A percentile compares a stretch with the other conserved stretches of the same genome.
phyloP scores from a whole-genome alignment of 352 stramenopile genomes.

The Plasmopara halstedii region DNA sequence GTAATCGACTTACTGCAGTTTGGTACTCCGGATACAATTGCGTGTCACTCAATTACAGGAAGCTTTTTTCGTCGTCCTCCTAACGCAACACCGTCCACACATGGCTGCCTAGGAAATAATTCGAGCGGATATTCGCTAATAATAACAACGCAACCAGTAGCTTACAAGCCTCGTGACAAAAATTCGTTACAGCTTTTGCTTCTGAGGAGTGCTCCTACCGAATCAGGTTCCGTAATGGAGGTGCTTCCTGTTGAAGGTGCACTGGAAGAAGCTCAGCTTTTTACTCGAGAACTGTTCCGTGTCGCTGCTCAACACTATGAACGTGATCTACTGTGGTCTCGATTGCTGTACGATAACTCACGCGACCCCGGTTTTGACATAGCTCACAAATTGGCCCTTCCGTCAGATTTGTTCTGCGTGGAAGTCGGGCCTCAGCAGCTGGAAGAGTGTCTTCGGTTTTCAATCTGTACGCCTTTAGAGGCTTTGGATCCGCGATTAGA shows the following conservation, averaged over 20 bases:
- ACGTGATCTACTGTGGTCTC: conserved; percentile 80
- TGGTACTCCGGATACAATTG: conserved; percentile 75
- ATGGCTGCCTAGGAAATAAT: conserved; percentile 13
- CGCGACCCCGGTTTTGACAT: conserved; percentile 44
- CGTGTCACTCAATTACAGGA: conserved; percentile 62
- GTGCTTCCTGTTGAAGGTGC: conserved; percentile 55
- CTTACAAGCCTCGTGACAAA: conserved; percentile 39
- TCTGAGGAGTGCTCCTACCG: conserved; percentile 39
- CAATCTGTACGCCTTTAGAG: conserved; percentile 71
- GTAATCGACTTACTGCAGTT: conserved; percentile 80
- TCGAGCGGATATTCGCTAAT: conserved; percentile 60
- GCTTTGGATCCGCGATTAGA: conserved; percentile 64
- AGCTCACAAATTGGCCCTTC: conserved; percentile 41
- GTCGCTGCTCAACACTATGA: conserved; percentile 77
- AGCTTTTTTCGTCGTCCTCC: conserved; percentile 71
- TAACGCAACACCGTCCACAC: conserved; percentile 17
- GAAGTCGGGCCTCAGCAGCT: conserved; percentile 77
- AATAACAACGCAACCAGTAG: conserved; percentile 65
- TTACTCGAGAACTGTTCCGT: conserved; percentile 72
- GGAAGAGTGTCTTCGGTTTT: conserved; percentile 76
- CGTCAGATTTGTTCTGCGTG: conserved; percentile 50
- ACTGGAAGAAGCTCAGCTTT: conserved; percentile 68
- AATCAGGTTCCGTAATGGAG: conserved; percentile 35
- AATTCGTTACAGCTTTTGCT: conserved; percentile 66
- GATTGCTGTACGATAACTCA: conserved; percentile 62